These are phyloP conservation scores for Geopyxis carbonaria DNA, from an alignment of 495 filamentous ascomycete species.

Conservation along the genomic window DNA sequence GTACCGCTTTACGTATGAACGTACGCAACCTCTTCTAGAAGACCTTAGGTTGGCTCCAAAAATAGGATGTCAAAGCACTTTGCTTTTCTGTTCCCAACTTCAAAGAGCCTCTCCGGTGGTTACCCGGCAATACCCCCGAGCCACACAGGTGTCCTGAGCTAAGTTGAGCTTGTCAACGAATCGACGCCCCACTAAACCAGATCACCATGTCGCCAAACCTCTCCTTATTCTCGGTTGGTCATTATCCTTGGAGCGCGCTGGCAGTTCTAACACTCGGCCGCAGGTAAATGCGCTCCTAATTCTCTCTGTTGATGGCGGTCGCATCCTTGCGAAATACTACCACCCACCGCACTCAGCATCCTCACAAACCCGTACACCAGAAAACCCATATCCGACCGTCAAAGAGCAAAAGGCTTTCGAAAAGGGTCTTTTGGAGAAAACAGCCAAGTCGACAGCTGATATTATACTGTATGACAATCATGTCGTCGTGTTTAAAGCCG, in stretches of 20 bases:
- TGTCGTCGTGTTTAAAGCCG: constrained; percentile 91
- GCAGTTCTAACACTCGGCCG: neutral
- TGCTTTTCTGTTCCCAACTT: too few relatives aligned
- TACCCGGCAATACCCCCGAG: too few relatives aligned
- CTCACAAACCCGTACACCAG: constrained; percentile 9
- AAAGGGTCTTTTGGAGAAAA: constrained; percentile 90
- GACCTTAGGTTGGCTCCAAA: too few relatives aligned
- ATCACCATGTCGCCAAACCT: constrained; percentile 40
- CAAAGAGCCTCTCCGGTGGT: too few relatives aligned
- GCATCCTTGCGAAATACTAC: constrained; percentile 95
- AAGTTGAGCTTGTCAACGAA: too few relatives aligned
- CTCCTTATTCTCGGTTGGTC: constrained; percentile 53
- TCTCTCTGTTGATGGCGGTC: constrained; percentile 72
- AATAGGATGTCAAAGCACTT: too few relatives aligned
- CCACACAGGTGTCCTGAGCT: too few relatives aligned
- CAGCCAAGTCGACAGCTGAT: constrained; percentile 82
- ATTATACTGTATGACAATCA: constrained; percentile 93
- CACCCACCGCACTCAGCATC: constrained; percentile 57
- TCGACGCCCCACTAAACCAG: too few relatives aligned
- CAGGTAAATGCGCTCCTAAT: constrained; percentile 76
- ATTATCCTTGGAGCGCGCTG: neutral
- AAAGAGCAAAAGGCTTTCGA: constrained; percentile 93
- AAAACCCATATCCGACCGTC: constrained; percentile 70
- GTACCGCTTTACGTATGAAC: too few relatives aligned
- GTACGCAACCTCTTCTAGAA: too few relatives aligned